phyloP scores from a whole-genome alignment of 495 filamentous ascomycete genomes.

The Cladorrhinum samala region DNA sequence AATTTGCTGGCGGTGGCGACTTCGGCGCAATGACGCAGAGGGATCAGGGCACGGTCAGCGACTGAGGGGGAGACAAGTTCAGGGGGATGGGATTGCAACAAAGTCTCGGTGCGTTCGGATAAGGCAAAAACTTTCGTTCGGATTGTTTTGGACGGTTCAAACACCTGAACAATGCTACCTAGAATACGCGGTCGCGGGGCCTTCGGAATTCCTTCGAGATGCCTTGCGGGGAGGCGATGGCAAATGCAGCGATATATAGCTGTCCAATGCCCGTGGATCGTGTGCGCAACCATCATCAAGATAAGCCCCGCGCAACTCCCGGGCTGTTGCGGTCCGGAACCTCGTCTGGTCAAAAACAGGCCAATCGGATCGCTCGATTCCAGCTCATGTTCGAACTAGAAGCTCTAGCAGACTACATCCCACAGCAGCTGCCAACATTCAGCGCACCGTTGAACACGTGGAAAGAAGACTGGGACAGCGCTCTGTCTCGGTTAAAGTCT shows the following conservation, averaged over 20 bases:
- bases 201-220: too few species aligned
- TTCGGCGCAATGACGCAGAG: conserved; percentile 12
- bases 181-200: too few species aligned
- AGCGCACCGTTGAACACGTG: not conserved
- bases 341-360: not conserved
- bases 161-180: too few species aligned
- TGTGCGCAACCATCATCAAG: conserved; percentile 8
- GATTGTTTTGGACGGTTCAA: too few species aligned
- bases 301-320: conserved; percentile 9
- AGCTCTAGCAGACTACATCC: conserved; percentile 8
- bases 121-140: not conserved
- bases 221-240: too few species aligned
- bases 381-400: conserved; percentile 9
- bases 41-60: not conserved
- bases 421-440: not conserved
- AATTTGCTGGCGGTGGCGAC: conserved; percentile 15
- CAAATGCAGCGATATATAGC: too few species aligned
- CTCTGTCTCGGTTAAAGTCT: not conserved
- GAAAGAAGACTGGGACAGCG: not conserved
- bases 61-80: not conserved
- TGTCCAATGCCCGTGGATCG: not conserved
- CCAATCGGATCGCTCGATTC: conserved; percentile 13
- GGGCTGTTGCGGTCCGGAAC: not conserved
- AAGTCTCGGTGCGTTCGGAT: not conserved
- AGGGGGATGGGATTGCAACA: not conserved